A percentile compares a stretch with the other conserved stretches of the same genome.
Conservation (phyloP, 2,329 filamentous ascomycete species). For the Fonsecaea multimorphosa region DNA sequence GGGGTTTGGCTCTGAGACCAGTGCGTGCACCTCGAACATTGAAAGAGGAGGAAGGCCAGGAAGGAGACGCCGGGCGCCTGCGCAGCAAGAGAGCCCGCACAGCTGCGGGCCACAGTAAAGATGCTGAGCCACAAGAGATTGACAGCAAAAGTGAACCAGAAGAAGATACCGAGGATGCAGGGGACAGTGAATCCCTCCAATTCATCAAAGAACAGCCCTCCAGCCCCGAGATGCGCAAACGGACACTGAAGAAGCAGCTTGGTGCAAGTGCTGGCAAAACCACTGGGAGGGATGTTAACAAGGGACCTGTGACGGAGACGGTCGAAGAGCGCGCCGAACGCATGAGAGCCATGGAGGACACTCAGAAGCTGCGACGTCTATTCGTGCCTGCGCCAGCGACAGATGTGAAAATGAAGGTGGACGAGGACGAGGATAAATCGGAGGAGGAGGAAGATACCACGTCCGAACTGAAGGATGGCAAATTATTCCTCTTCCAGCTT, state of each 20-base stretch:
- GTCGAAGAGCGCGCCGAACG: conserved; percentile 39
- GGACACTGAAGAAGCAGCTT: conserved; percentile 44
- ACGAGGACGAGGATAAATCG: conserved; percentile 29
- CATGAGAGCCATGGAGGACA: conserved; percentile 42
- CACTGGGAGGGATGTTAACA: conserved; percentile 26
- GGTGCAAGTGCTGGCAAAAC: conserved; percentile 10
- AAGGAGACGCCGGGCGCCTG: neutral
- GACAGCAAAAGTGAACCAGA: conserved; percentile 39
- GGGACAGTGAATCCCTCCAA: conserved; percentile 30
- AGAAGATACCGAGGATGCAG: conserved; percentile 37
- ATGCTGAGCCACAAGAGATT: conserved; percentile 22
- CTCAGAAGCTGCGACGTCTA: conserved; percentile 29
- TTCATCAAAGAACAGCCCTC: conserved; percentile 44
- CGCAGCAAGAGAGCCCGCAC: conserved; percentile 11
- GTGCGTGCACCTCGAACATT: conserved; percentile 27
- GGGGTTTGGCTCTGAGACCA: conserved; percentile 41
- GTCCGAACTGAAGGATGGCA: conserved; percentile 52
- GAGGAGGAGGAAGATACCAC: conserved; percentile 41
- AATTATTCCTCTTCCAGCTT: conserved; percentile 69
- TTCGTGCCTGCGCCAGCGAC: conserved; percentile 11
- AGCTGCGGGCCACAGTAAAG: conserved; percentile 10
- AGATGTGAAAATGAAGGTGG: neutral
- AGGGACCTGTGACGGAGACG: conserved; percentile 33
- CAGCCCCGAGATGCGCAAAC: conserved; percentile 51
- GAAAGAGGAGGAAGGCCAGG: conserved; percentile 24